Evolutionary conservation across 805 yeast genomes (phyloP), one percentile per base, ranked within the genome.

Genomic region (Kuraishia ogatae): DNA sequence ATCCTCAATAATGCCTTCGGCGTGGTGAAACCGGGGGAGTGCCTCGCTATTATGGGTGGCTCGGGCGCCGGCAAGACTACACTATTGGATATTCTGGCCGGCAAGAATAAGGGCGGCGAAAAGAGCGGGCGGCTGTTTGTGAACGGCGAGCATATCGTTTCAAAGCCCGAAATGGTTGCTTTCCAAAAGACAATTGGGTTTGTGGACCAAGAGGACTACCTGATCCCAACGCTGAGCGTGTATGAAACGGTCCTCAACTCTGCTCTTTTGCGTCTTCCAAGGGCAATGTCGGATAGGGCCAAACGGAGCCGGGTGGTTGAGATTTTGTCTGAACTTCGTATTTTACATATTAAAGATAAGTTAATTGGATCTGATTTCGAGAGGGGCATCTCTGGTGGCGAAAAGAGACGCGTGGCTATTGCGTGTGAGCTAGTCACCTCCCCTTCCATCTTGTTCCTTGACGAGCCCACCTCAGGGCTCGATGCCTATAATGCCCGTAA

Each of bases 21-120:
- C 10, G 61, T 82, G 15, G 96, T 85, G 2, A 81, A 82, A 53
- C 96, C 97, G 1, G 87, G 97, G 46, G 91, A 91, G 66, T 87
- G 96, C 58, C 68, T 91, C 66, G 98, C 99, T 0, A 90, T 94
- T 48, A 89, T 94, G 96, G 99, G 99, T 50, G 97, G 97, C 1
- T 92, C 97, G 0, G 99, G 99, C 52, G 98, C 99, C 15, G 99
- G 99, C 53, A 94, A 94, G 66, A 93, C 99, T 0, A 93, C 99
- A 0, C 71, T 94, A 49, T 73, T 94, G 53, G 99, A 94, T 65
- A 91, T 94, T 57, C 73, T 94, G 55, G 98, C 98, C 0, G 87
- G 85, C 51, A 94, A 93, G 66, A 81, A 84, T 65, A 94, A 93
- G 65, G 78, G 84, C 39, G 99, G 99, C 1, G 58, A 60, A 0